Evolutionary conservation across 225 moss, liverwort and hornwort genomes (phyloP), one percentile per base, ranked within the genome.

Genomic region (Ulota crispa): DNA sequence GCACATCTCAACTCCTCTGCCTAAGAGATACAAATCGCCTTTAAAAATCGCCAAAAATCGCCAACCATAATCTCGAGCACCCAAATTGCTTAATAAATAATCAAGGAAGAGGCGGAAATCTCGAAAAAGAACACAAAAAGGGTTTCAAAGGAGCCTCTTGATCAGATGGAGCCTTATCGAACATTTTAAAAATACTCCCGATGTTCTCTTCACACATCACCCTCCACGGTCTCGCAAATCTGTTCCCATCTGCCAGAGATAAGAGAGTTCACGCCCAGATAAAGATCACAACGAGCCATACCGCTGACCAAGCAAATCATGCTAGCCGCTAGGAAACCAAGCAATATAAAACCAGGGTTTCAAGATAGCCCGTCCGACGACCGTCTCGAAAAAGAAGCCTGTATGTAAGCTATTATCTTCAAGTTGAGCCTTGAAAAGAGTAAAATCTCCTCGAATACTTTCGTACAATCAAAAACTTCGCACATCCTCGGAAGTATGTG

Each of bases 141-240:
- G 31, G 57, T 82, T 76, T n/a, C 27, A 68, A 47, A 24, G 50
- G 19, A 67, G 85, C 81, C 72, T 67, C 31, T 19, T 12, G 15
- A 59, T 52, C 19, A 32, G 30, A 1, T 30, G 11, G 23, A 4
- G 23, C 18, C 23, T 1, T 13, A 31, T 63, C 2, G 34, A 7
- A 32, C 63, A 36, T 23, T 21, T 57, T 59, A 50, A 64, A 64
- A 23, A 47, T 78, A 68, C 24, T 47, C 14, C 57, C 26, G 0
- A 52, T 12, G 32, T 10, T 27, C 45, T 41, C 73, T 20, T 31
- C 6, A 16, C 7, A 24, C 24, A 59, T 0, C 20, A 20, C 13
- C 20, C 55, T 19, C 7, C 39, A 13, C 32, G 14, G 4, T 61
- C 43, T 52, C 78, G 4, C 27, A 18, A 4, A 66, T 37, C 77